Evolutionary conservation across 1,139 yeast genomes (phyloP).

Genomic region (Sugiyamaella novakii): DNA sequence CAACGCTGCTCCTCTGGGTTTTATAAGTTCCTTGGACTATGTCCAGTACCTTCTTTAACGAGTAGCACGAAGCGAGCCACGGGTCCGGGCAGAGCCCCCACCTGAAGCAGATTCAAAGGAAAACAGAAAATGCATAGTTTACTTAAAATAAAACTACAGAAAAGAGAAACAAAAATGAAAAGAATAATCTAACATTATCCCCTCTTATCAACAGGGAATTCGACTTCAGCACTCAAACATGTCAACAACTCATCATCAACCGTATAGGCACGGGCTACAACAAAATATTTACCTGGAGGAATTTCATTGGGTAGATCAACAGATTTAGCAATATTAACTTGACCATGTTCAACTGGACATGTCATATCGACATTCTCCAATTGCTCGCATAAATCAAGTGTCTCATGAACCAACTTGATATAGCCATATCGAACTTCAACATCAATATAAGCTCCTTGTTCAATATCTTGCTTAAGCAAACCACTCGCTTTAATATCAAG

Average conservation of each 20-base stretch:
- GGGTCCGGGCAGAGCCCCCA: background rate
- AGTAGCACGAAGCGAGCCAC: background rate
- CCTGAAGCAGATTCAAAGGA: background rate
- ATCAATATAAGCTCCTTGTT: constrained; percentile 89
- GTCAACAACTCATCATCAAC: constrained; percentile 77
- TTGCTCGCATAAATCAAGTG: constrained; percentile 89
- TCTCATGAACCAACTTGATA: constrained; percentile 80
- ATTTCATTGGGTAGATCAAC: constrained; percentile 91
- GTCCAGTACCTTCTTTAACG: background rate
- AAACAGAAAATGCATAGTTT: constrained; percentile 11
- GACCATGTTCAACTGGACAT: constrained; percentile 79
- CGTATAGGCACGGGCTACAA: constrained; percentile 86
- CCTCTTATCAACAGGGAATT: constrained; percentile 34
- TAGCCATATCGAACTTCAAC: constrained; percentile 92
- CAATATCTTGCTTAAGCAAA: constrained; percentile 54
- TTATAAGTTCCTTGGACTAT: too few relatives aligned
- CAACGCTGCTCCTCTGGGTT: too few relatives aligned
- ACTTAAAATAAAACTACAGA: constrained; percentile 6
- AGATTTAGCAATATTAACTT: constrained; percentile 61
- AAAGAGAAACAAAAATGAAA: constrained; percentile 1
- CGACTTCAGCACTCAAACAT: constrained; percentile 78
- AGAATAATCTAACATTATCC: background rate
- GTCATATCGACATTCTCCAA: constrained; percentile 70
- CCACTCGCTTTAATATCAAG: constrained; percentile 80
- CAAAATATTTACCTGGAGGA: constrained; percentile 91